Conservation (phyloP, 768 basidiomycete genomes). For the Peribolospora kevripleyi region DNA sequence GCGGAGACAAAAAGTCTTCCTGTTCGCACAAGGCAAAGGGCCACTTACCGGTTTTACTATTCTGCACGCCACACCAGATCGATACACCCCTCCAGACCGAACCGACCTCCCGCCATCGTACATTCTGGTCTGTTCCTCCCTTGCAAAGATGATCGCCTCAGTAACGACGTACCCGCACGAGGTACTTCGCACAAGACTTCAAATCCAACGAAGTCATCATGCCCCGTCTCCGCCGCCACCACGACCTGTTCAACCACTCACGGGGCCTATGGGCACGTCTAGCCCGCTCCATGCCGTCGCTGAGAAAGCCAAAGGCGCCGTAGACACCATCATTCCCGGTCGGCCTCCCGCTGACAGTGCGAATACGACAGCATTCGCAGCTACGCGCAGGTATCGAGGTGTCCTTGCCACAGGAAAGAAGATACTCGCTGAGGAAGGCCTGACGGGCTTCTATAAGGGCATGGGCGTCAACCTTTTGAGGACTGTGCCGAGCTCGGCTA, state of each 20-base stretch:
- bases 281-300: conserved; percentile 16
- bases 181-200: conserved; percentile 89
- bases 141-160: conserved; percentile 87
- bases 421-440: conserved; percentile 60
- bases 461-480: conserved; percentile 78
- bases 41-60: conserved; percentile 7
- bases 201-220: conserved; percentile 30
- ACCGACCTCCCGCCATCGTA: conserved; percentile 28
- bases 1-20: conserved; percentile 2
- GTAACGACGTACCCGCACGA: conserved; percentile 94
- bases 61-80: conserved; percentile 12
- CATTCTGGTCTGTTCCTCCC: conserved; percentile 74
- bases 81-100: conserved; percentile 9
- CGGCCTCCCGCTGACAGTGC: too few species aligned
- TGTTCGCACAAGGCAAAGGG: conserved; percentile 20
- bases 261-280: conserved; percentile 34
- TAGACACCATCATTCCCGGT: too few species aligned
- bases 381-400: conserved; percentile 23
- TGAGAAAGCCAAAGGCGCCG: neutral
- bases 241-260: conserved; percentile 32
- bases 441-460: conserved; percentile 74
- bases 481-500: conserved; percentile 86
- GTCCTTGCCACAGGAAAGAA: conserved; percentile 45
- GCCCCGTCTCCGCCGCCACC: conserved; percentile 20
- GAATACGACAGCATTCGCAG: too few species aligned